Evolutionary conservation across 768 basidiomycete genomes (phyloP), one percentile per base, ranked within the genome.

Genomic region (Amanita inopinata): DNA sequence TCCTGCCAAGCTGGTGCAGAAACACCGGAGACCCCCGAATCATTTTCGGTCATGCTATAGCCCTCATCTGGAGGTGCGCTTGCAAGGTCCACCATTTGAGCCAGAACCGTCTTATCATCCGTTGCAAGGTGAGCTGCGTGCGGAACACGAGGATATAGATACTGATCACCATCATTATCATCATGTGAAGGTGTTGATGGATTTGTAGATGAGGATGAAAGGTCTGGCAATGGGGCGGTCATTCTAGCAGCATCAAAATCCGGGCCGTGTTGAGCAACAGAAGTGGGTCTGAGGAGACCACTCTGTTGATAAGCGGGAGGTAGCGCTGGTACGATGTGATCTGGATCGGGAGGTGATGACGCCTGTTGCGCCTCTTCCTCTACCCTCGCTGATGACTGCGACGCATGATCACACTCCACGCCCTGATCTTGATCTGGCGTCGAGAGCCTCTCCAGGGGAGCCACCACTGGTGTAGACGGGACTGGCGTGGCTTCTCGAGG

Each of bases 81-180:
- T 25, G 72, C 75, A 22, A 74, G 48, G 25, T 64, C 64, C 1
- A 64, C 69, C 31, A 81, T 62, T 24, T 66, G 69, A 18, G 73
- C 76, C 31, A 82, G 65, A n/a, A 71, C 48, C 0, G 61, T 53
- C 53, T 82, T 82, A 56, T 82, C 80, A 53, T 82, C 80, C 1
- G 70, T 78, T 12, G 80, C 78, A 35, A 82, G 62, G 53, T 82
- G 79, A n/a, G 73, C 78, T 12, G 60, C 60, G 37, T 60, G 60
- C 18, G 34, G 33, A 11, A 37, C 18, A 24, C 22, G 33, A n/a
- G 27, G 27, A n/a, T 28, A 28, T 7, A 39, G 40, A 40, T 33
- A 38, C 19, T 46, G 35, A 32, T 50, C 40, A 18, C 51, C 41
- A n/a, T n/a, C n/a, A n/a, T n/a, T n/a, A n/a, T n/a, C n/a, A n/a